Conservation (phyloP, 1,139 yeast species). For the Lodderomyces pseudojiufengensis region DNA sequence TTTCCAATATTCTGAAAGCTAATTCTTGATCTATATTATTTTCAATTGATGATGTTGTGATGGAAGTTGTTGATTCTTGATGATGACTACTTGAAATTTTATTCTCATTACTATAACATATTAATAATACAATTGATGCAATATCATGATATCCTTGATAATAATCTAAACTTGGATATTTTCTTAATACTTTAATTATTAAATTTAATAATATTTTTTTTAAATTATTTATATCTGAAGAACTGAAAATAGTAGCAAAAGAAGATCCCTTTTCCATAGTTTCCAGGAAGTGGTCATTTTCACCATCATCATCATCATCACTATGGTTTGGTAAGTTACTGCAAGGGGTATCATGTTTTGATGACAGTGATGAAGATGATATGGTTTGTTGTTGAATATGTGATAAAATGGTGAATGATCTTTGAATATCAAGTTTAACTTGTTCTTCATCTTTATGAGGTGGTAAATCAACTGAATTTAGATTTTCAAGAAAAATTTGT, state of each 20-base stretch:
- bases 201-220: constrained; percentile 44
- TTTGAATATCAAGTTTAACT: constrained; percentile 67
- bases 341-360: too few relatives aligned
- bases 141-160: constrained; percentile 95
- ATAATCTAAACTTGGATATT: constrained; percentile 62
- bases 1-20: constrained; percentile 51
- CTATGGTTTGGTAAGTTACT: too few relatives aligned
- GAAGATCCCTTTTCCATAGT: constrained; percentile 15
- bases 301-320: too few relatives aligned
- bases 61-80: constrained; percentile 1
- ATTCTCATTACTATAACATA: constrained; percentile 29
- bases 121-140: constrained; percentile 62
- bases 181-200: constrained; percentile 54
- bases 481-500: constrained; percentile 19
- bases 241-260: constrained; percentile 33
- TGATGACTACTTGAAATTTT: too few relatives aligned
- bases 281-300: too few relatives aligned
- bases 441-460: constrained; percentile 75
- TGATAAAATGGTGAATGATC: constrained; percentile 55
- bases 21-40: constrained; percentile 27
- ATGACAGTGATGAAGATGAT: constrained; percentile 9
- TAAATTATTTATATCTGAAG: constrained; percentile 29
- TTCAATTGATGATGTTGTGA: constrained; percentile 4
- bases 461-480: constrained; percentile 29
- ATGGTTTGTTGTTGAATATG: constrained; percentile 25